phyloP scores from a whole-genome alignment of 148 eudicot species.

The Cornus florida region DNA sequence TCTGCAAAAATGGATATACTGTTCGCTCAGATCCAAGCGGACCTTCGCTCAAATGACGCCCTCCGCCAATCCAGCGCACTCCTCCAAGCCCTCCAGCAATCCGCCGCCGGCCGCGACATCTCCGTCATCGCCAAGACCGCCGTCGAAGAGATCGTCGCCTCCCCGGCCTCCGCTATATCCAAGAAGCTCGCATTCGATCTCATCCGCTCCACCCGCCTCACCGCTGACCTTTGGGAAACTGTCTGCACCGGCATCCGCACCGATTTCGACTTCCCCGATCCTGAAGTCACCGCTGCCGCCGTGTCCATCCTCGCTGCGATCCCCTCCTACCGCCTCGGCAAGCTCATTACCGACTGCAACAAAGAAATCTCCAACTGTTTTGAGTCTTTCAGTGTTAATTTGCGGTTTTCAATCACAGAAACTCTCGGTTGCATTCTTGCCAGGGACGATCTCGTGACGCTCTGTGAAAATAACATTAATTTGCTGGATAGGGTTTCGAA shows the following conservation, averaged over 20 bases:
- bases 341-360: conserved; percentile 54
- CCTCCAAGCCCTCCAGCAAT: conserved; percentile 92
- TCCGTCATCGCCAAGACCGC: conserved; percentile 87
- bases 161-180: conserved; percentile 91
- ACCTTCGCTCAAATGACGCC: conserved; percentile 94
- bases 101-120: conserved; percentile 97
- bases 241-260: conserved; percentile 58
- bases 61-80: conserved; percentile 95
- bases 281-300: conserved; percentile 91
- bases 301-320: conserved; percentile 82
- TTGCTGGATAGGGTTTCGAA: conserved; percentile 68
- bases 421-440: conserved; percentile 89
- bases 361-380: conserved; percentile 64
- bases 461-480: conserved; percentile 78
- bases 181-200: conserved; percentile 94
- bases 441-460: conserved; percentile 73
- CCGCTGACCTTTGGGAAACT: conserved; percentile 81
- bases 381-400: conserved; percentile 54
- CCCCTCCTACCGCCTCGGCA: conserved; percentile 68
- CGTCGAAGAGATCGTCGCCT: conserved; percentile 87
- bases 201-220: conserved; percentile 84
- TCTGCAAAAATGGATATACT: conserved; percentile 70
- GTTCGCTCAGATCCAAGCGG: conserved; percentile 95
- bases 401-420: conserved; percentile 79
- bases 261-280: conserved; percentile 91